Base-by-base conservation (phyloP, 202 grass and related monocot species). In the Panicum virgatum region DNA sequence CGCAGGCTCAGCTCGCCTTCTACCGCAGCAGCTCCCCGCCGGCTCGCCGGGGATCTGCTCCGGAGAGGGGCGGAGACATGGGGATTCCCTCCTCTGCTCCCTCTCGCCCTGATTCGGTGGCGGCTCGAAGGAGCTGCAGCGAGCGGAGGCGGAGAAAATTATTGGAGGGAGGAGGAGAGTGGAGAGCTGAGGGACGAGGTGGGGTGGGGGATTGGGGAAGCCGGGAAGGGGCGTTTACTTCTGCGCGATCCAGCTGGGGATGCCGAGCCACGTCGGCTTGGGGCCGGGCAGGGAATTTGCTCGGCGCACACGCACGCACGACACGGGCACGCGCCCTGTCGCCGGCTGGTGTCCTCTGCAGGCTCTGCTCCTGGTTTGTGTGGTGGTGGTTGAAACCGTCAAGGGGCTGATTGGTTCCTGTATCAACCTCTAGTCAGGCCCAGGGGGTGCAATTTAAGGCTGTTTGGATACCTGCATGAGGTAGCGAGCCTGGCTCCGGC, bases 171-270 rank as follows among this genome's bases (percentile, higher is more conserved):
- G 72, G n/a, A 85, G 77, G 27, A n/a, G 62, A 38, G 69, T 15
- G 66, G 61, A 25, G 71, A n/a, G 69, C 12, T 16, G 44, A 48
- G 68, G 51, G 50, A 8, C 42, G 44, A 19, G 63, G 61, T 72
- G 42, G 54, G 59, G 26, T 78, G 88, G 75, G 75, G 61, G 74
- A 86, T 79, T 53, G 66, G 79, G 61, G 57, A 32, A 22, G 9
- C n/a, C 18, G 78, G 22, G 23, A n/a, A 12, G 56, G 12, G 40
- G 8, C 43, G 73, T 73, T 86, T 86, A 74, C 83, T 82, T 79
- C 79, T 45, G 66, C 79, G 74, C 73, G 67, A 86, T 86, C 79
- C 88, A 90, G 83, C 79, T 89, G 39, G 27, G 71, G 71, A 85
- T 82, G 82, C 74, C 18, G 46, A 30, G 79, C 88, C 88, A 90